Percentiles rank a stretch among this genome's conserved stretches.
These are phyloP conservation scores for Ogataea trehalophila DNA, from an alignment of 805 yeast genomes.

Conservation along the genomic window DNA sequence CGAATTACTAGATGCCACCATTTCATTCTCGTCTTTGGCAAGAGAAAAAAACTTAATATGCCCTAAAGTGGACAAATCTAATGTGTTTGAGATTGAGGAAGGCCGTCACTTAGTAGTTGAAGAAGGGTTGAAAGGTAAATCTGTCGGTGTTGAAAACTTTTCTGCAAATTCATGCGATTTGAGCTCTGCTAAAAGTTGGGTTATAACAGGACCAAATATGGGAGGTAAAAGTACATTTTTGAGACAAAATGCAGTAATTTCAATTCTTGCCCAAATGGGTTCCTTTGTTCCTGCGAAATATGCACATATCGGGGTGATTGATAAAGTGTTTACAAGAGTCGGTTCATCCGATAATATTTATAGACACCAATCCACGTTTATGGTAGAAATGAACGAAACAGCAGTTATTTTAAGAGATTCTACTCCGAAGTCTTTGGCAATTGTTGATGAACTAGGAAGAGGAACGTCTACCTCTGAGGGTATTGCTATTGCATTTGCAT, in stretches of 20 bases:
- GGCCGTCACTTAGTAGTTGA: slow-evolving; percentile 92
- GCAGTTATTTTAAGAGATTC: slow-evolving; percentile 62
- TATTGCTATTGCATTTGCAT: slow-evolving; percentile 76
- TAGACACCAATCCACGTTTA: slow-evolving; percentile 79
- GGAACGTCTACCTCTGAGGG: slow-evolving; percentile 89
- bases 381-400: slow-evolving; percentile 91
- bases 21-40: slow-evolving; percentile 70
- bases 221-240: slow-evolving; percentile 79
- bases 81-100: slow-evolving; percentile 42
- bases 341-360: slow-evolving; percentile 82
- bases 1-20: slow-evolving; percentile 67
- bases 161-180: slow-evolving; percentile 39
- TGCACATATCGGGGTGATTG: slow-evolving; percentile 69
- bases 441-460: slow-evolving; percentile 84
- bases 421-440: slow-evolving; percentile 62
- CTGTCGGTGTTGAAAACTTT: slow-evolving; percentile 39
- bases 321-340: slow-evolving; percentile 72
- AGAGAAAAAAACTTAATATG: slow-evolving; percentile 59
- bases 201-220: slow-evolving; percentile 90
- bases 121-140: slow-evolving; percentile 49
- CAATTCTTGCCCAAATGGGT: slow-evolving; percentile 70
- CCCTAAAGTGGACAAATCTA: slow-evolving; percentile 54
- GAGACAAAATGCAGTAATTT: slow-evolving; percentile 66
- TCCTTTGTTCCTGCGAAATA: slow-evolving; percentile 62
- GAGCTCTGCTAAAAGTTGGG: slow-evolving; percentile 36